Base-by-base conservation (phyloP, 352 stramenopile genomes). In the Globisporangium barbulae region DNA sequence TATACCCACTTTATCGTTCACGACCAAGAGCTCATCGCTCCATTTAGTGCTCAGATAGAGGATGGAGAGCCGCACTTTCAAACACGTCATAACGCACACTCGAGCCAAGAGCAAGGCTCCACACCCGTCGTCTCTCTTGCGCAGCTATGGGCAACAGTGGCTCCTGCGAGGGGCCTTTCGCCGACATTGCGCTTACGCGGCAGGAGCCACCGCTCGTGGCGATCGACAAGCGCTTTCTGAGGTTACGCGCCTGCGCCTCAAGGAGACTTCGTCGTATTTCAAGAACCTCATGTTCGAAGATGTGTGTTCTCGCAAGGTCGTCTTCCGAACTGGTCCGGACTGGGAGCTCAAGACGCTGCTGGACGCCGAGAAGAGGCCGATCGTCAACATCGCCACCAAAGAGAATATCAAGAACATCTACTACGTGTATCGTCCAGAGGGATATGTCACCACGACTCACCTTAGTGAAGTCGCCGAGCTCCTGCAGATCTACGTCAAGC, bases 401-500 rank as follows among this genome's bases (percentile, higher is more conserved):
- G 33, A 57, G 4, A 25, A 49, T 35, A 64, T 64, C 48, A 6
- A 52, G 13, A 31, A 25, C 22, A 42, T 53, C 22, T 59, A 63
- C 45, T 64, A 35, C 30, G 35, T 53, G 7, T 58, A 59, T 19
- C 48, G 35, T 12, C 59, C 59, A 4, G 37, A 64, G 13, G 30
- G 12, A 2, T 39, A 22, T 13, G 7, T 19, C 9, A 15, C 49
- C 19, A 25, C 25, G 1, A 30, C 31, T 15, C 37, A 35, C 1
- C 2, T 41, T 30, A 33, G 53, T 1, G 30, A 64, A 6, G 39
- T 33, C 17, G 13, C 28, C 3, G 33, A 63, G 19, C 30, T 63
- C 10, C 33, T 64, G 1, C 59, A 64, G 28, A n/a, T 64, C 17
- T 64, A 64, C 33, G 49, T 64, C 48, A 56, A 57, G 48, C 48